Evolutionary conservation across 345 rosid species (phyloP).

Genomic region (Melaleuca quinquenervia): DNA sequence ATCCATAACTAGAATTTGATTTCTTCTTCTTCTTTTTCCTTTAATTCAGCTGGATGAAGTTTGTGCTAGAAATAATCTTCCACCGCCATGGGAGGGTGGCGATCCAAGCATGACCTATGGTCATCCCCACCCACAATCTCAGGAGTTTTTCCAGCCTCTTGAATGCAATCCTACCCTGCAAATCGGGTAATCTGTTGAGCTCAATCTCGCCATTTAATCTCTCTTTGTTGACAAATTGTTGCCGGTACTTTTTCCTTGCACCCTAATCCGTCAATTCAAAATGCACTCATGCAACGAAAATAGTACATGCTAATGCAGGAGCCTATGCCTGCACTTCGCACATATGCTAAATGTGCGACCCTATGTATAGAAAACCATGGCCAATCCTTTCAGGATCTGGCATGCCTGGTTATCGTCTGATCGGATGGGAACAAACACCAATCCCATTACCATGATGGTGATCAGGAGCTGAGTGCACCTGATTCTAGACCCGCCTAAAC

Average conservation of each 20-base stretch:
- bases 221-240: not conserved
- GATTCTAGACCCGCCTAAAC: not conserved
- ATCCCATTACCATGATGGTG: not conserved
- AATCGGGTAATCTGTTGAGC: slow-evolving; percentile 47
- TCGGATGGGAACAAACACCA: not conserved
- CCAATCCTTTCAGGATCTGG: not conserved
- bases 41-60: slow-evolving; percentile 64
- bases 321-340: not conserved
- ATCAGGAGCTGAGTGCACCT: not conserved
- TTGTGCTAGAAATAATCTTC: slow-evolving; percentile 38
- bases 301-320: not conserved
- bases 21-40: not conserved
- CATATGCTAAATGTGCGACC: not conserved
- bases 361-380: not conserved
- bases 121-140: slow-evolving; percentile 59
- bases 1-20: not conserved
- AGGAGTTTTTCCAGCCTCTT: slow-evolving; percentile 63
- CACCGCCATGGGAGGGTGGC: slow-evolving; percentile 61
- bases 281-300: not conserved
- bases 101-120: slow-evolving; percentile 58
- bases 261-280: not conserved
- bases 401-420: not conserved
- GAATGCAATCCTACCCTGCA: slow-evolving; percentile 96
- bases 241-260: not conserved
- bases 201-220: not conserved